These are phyloP conservation scores for Babesia microti DNA, from an alignment of 169 alveolate genomes.

Conservation along the genomic window DNA sequence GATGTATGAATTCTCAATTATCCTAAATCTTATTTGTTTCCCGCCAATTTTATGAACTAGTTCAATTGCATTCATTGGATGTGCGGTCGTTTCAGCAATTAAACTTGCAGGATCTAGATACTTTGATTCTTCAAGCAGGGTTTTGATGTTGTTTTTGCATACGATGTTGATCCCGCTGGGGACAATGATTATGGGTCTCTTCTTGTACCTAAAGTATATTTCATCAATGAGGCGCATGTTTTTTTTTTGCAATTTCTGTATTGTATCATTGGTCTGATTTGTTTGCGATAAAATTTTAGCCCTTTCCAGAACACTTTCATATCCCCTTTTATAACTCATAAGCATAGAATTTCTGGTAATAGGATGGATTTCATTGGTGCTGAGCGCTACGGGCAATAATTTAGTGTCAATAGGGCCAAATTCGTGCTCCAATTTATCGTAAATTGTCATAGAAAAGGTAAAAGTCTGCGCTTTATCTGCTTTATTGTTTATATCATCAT, in stretches of 20 bases:
- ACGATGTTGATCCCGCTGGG: conserved; percentile 36
- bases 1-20: conserved; percentile 52
- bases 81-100: not conserved
- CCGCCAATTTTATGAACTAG: conserved; percentile 49
- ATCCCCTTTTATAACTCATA: conserved; percentile 35
- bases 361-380: conserved; percentile 21
- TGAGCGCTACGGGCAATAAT: conserved; percentile 14
- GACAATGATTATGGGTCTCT: conserved; percentile 51
- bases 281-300: conserved; percentile 8
- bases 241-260: conserved; percentile 1
- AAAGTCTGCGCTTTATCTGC: too few relatives aligned
- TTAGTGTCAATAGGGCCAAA: conserved; percentile 9
- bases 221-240: conserved; percentile 50
- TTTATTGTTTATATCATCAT: too few relatives aligned
- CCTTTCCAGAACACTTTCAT: conserved; percentile 26
- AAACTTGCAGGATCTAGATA: conserved; percentile 16
- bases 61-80: conserved; percentile 48
- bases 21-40: conserved; percentile 46
- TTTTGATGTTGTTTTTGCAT: conserved; percentile 28
- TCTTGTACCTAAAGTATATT: conserved; percentile 51
- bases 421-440: too few relatives aligned
- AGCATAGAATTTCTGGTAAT: conserved; percentile 33
- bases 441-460: too few relatives aligned
- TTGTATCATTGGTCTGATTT: conserved; percentile 14
- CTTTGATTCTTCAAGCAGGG: conserved; percentile 33